Evolutionary conservation across 2,329 filamentous ascomycete genomes (phyloP), one percentile per base, ranked within the genome.

Genomic region (Exophiala oligosperma): DNA sequence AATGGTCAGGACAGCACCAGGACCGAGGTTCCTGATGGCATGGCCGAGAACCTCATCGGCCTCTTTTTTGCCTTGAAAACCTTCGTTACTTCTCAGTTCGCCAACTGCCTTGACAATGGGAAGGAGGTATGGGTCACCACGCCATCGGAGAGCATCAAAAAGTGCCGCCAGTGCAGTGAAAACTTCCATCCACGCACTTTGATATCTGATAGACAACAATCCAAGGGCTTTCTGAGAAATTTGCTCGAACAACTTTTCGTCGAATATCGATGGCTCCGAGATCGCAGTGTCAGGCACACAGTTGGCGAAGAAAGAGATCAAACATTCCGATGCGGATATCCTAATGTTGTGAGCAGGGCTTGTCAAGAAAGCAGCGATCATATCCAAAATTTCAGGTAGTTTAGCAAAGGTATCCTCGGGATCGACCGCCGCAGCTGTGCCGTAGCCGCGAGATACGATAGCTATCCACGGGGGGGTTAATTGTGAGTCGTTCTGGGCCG

Each of bases 381-480:
- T 83, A 55, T 81, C 81, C 73, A 97, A 97, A 0, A 97, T 79
- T 29, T 89, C 88, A 0, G 94, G 92, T 2, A 99, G 77, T 68
- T 94, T 95, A 70, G 89, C 85, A 70, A 97, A 97, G 0, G 92
- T 96, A 55, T 97, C 92, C 55, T 95, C 89, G 2, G 92, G 88
- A 65, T 91, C 88, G 52, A 97, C 82, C 71, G 96, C 91, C 1
- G 92, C 89, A 4, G 91, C 91, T 4, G 97, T 92, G 71, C 97
- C 92, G 74, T 97, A 97, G 5, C 92, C 94, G 73, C 94, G 82
- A 11, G 93, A 97, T 23, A 99, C 76, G 55, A 99, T 94, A 11
- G 94, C 94, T 67, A 99, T 91, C 94, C 94, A 99, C 0, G 94
- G 90, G 1, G 94, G 94, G 2, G 97, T 84, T 32, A 99, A 83